Conservation (phyloP, 106 monocot genomes). For the Cymbidium sinense region DNA sequence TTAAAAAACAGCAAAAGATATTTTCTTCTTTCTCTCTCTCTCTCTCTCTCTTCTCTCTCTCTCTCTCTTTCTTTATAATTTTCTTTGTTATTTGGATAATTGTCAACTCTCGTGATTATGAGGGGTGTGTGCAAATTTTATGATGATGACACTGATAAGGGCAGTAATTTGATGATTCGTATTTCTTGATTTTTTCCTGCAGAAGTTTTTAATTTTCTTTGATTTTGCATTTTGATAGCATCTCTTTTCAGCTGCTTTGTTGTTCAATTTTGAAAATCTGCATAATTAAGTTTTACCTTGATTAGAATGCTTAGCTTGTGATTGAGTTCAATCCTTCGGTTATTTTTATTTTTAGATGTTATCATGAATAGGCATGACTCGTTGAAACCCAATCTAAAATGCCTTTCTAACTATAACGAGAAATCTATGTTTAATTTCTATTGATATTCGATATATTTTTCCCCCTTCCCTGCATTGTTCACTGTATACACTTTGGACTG, state of each 20-base stretch:
- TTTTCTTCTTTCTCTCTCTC: no score
- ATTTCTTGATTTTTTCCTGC: conserved; percentile 84
- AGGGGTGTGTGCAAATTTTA: conserved; percentile 81
- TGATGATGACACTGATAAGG: conserved; percentile 60
- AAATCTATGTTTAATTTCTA: no score
- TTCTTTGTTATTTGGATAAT: no score
- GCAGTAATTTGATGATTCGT: conserved; percentile 93
- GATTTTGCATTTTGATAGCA: not conserved
- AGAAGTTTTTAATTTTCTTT: conserved; percentile 23
- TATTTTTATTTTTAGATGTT: not conserved
- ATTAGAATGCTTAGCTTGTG: not conserved
- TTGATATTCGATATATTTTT: no score
- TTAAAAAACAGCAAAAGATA: no score
- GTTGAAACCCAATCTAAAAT: not conserved
- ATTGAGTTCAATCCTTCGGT: not conserved
- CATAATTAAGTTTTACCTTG: not conserved
- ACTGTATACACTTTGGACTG: no score
- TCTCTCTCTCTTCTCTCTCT: no score
- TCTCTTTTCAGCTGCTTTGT: not conserved
- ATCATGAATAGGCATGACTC: not conserved
- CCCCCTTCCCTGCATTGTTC: no score
- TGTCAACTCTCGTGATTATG: conserved; percentile 77
- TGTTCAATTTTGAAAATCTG: not conserved
- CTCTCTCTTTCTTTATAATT: no score
- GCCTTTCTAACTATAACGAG: not conserved